Base-by-base conservation (phyloP, 345 rosid species). In the Syzygium aromaticum region DNA sequence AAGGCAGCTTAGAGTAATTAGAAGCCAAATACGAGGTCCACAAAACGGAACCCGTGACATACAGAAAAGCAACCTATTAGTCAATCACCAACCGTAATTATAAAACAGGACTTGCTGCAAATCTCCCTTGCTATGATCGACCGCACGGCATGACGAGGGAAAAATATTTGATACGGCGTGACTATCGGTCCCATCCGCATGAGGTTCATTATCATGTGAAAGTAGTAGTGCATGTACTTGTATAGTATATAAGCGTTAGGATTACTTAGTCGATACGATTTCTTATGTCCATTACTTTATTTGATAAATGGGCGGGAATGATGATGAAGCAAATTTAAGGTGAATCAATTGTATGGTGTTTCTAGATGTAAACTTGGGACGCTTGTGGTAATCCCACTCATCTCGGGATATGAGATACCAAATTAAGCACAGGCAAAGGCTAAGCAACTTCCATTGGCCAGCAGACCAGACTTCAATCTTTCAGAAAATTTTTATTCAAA, bases 111-210 rank as follows among this genome's bases (percentile, higher is more conserved):
- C 17, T 61, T n/a, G 73, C n/a, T 0, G 73, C 13, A 30, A 61
- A 33, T 14, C 73, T 61, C 38, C 73, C 9, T n/a, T 14, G 73
- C 73, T 6, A 61, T 14, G 73, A 61, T 13, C 9, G 2, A n/a
- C n/a, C 2, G 19, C 0, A 1, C 0, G 9, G 33, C 4, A 6
- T n/a, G 73, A n/a, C 1, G 5, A n/a, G 5, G 9, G 0, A 12
- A 12, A 23, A 56, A 23, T 56, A 59, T 27, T 27, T 5, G 64
- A 11, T 11, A 59, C 46, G 46, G 46, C 46, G 46, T 43, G 46
- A 43, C 46, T 43, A 43, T 43, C 7, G 3, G 1, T 43, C 6
- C 46, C 46, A 6, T 43, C 46, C 46, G 46, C 46, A 43, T 43
- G 59, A 54, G 59, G 11, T 54, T 54, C 59, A 54, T 54, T 19